Percentiles rank a stretch among this genome's conserved stretches.
phyloP scores from a whole-genome alignment of 2,329 filamentous ascomycete genomes.

The Pezicula rhizophila region DNA sequence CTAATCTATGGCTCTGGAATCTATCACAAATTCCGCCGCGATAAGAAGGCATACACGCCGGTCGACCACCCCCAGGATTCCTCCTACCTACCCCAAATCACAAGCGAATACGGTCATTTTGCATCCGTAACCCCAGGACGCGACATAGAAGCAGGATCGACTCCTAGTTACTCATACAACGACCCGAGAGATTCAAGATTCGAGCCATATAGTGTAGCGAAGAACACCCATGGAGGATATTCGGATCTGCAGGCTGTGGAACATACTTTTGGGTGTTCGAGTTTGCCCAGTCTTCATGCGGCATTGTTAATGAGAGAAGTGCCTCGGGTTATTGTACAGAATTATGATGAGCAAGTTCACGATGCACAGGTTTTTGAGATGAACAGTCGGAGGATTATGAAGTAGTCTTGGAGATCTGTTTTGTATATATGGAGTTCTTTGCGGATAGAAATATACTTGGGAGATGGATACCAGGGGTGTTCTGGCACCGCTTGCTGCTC shows the following conservation, averaged over 20 bases:
- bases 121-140: conserved; percentile 2
- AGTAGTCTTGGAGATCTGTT: background rate
- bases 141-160: conserved; percentile 6
- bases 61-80: conserved; percentile 3
- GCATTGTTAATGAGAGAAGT: background rate
- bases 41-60: conserved; percentile 5
- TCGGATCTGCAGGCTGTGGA: too few species aligned
- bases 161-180: conserved; percentile 8
- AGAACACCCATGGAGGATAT: too few species aligned
- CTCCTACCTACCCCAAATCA: background rate
- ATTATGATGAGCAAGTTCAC: conserved; percentile 7
- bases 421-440: background rate
- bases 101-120: conserved; percentile 4
- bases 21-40: conserved; percentile 10
- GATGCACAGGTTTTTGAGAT: conserved; percentile 14
- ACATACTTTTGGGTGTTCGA: background rate
- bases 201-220: conserved; percentile 9
- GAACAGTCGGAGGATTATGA: conserved; percentile 6
- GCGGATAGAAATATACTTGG: background rate
- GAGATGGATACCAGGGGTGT: background rate
- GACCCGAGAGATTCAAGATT: conserved; percentile 15
- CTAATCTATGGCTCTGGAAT: conserved; percentile 21
- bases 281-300: background rate
- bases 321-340: conserved; percentile 14
- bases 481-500: background rate